phyloP scores from a whole-genome alignment of 331 rosid species.

The Malus hybrid region DNA sequence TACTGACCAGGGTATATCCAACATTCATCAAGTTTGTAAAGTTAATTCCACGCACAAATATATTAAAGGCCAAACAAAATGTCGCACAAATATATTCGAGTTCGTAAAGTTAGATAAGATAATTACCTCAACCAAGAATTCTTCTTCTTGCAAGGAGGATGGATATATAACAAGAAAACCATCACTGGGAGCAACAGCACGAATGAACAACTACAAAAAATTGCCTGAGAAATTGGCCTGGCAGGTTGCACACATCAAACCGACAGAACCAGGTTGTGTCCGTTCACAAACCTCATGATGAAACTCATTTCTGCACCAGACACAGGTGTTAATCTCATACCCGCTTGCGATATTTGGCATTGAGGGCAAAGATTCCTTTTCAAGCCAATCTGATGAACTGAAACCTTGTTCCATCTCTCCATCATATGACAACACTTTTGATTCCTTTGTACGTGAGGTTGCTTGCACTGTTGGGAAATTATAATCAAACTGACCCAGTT shows the following conservation, averaged over 20 bases:
- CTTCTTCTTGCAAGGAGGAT: neutral
- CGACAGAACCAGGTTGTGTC: slow-evolving; percentile 22
- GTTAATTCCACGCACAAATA: neutral
- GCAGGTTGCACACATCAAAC: slow-evolving; percentile 30
- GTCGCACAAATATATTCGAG: neutral
- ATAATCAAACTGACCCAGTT: slow-evolving; percentile 3
- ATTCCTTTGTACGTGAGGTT: slow-evolving; percentile 8
- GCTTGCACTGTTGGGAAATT: slow-evolving; percentile 9
- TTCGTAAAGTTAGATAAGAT: neutral
- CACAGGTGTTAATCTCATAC: slow-evolving; percentile 13
- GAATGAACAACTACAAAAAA: neutral
- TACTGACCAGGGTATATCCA: neutral
- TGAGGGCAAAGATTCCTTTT: slow-evolving; percentile 15
- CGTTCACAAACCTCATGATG: slow-evolving; percentile 14
- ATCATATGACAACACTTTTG: slow-evolving; percentile 11
- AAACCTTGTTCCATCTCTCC: slow-evolving; percentile 11
- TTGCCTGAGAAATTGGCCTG: slow-evolving; percentile 25
- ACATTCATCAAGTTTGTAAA: neutral
- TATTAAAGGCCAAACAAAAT: neutral
- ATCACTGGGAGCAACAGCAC: neutral
- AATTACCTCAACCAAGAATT: slow-evolving; percentile 14
- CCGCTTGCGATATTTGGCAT: slow-evolving; percentile 10
- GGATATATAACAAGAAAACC: slow-evolving; percentile 1
- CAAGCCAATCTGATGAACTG: slow-evolving; percentile 17
- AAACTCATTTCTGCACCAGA: slow-evolving; percentile 26